phyloP scores from a whole-genome alignment of 108 stramenopile species.

The Parietichytrium sp. region DNA sequence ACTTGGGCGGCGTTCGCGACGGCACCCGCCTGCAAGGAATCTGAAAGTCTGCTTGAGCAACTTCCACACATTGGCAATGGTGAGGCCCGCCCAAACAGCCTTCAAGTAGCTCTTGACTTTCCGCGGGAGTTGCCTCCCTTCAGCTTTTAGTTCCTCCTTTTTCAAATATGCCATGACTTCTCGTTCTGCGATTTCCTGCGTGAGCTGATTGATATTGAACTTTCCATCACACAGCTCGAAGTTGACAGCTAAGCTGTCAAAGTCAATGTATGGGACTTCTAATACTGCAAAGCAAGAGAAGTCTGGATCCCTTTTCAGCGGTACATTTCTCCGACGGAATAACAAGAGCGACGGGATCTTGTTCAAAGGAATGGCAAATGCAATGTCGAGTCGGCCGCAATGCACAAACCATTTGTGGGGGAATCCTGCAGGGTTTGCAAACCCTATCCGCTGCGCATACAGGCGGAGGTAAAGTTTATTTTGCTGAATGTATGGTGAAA shows the following conservation, averaged over 20 bases:
- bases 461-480: background rate
- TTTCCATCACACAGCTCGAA: constrained; percentile 35
- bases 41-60: too few relatives aligned
- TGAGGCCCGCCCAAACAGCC: too few relatives aligned
- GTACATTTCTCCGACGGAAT: background rate
- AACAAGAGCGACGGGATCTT: background rate
- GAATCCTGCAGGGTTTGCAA: background rate
- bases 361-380: background rate
- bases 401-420: constrained; percentile 30
- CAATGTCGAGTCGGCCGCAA: constrained; percentile 8
- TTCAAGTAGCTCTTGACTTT: too few relatives aligned
- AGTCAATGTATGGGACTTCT: constrained; percentile 27
- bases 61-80: too few relatives aligned
- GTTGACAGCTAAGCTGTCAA: constrained; percentile 7
- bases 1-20: too few relatives aligned
- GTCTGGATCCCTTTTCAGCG: background rate
- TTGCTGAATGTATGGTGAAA: constrained; percentile 9
- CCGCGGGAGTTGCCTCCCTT: too few relatives aligned
- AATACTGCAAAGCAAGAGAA: background rate
- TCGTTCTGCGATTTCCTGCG: constrained; percentile 31
- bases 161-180: constrained; percentile 16
- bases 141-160: too few relatives aligned
- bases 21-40: too few relatives aligned
- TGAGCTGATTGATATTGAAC: constrained; percentile 35
- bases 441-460: background rate